Base-by-base conservation (phyloP, 768 basidiomycete genomes). In the Tricholoma saponaceum region DNA sequence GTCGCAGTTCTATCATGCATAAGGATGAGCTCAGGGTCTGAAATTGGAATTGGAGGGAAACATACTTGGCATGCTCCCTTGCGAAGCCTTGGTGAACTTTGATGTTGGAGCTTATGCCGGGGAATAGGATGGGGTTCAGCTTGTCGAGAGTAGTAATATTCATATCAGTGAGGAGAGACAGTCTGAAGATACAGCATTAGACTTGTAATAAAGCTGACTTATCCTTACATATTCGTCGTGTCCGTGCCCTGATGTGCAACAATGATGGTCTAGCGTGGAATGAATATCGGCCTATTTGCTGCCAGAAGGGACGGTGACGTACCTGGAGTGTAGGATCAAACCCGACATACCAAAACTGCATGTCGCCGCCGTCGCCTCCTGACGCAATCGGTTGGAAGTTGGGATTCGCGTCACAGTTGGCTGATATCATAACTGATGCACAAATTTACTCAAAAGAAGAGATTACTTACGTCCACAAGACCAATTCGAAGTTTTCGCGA, bases 31-130 rank as follows among this genome's bases (percentile, higher is more conserved):
- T 43, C n/a, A 18, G 10, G 2, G 8, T 13, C 14, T 20, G 20
- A 20, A 43, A 14, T 18, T 18, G 78, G 74, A 22, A 79, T 33
- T 25, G 4, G 9, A 5, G 35, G 43, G 20, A 39, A 51, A 57
- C 74, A 32, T 65, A 83, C 83, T 58, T 58, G 12, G 78, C 72
- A 6, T 85, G 84, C 8, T 69, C 74, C 3, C 64, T 61, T 18
- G 61, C 67, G 61, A 84, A 85, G 3, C 84, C 83, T n/a, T 58
- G 61, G 58, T 86, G 83, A 2, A 74, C 77, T 59, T 75, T n/a
- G 2, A 84, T 71, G 10, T 60, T 51, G 4, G 75, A 72, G 43
- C 65, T 63, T 6, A 86, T 58, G 2, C 80, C 81, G 0, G 80
- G 80, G 70, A 85, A 86, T 9, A 83, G 70, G 0, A 70, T 64